These are phyloP conservation scores for Penicillium diatomitis DNA, from an alignment of 495 filamentous ascomycete species.

Conservation along the genomic window DNA sequence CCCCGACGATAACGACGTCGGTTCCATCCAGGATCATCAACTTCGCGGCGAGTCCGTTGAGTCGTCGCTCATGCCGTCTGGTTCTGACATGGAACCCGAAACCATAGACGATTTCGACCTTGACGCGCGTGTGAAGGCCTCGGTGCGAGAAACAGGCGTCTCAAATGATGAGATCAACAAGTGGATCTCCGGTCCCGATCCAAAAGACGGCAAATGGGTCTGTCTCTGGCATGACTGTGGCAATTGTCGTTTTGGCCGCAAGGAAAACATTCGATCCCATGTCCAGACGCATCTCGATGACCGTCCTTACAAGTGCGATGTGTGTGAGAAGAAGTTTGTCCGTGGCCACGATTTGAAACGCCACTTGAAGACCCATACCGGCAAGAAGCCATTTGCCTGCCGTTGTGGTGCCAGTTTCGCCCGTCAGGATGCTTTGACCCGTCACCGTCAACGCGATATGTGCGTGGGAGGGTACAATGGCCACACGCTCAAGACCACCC, in stretches of 20 bases:
- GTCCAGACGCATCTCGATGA: constrained; percentile 96
- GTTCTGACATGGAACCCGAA: constrained; percentile 27
- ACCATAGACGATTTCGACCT: constrained; percentile 39
- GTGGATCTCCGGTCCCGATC: constrained; percentile 74
- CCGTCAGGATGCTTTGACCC: constrained; percentile 85
- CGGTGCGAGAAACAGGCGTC: constrained; percentile 65
- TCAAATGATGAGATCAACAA: constrained; percentile 76
- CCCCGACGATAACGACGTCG: constrained; percentile 20
- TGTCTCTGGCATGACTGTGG: constrained; percentile 72
- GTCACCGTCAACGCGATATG: constrained; percentile 89
- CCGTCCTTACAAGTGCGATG: constrained; percentile 80
- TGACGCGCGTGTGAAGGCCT: constrained; percentile 39
- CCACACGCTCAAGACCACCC: constrained; percentile 59
- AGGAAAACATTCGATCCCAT: constrained; percentile 97
- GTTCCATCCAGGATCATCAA: constrained; percentile 11
- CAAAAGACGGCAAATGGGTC: constrained; percentile 66
- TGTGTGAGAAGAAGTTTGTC: constrained; percentile 89
- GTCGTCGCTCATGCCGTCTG: constrained; percentile 24
- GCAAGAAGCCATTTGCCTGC: constrained; percentile 86
- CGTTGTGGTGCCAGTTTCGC: constrained; percentile 86
- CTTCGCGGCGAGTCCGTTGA: constrained; percentile 3
- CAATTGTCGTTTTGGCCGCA: constrained; percentile 73
- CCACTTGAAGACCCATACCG: constrained; percentile 91
- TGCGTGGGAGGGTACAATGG: constrained; percentile 88
- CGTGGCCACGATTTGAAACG: constrained; percentile 94